Base-by-base conservation (phyloP, 129 eudicot genomes). In the Kitagawia praeruptora region DNA sequence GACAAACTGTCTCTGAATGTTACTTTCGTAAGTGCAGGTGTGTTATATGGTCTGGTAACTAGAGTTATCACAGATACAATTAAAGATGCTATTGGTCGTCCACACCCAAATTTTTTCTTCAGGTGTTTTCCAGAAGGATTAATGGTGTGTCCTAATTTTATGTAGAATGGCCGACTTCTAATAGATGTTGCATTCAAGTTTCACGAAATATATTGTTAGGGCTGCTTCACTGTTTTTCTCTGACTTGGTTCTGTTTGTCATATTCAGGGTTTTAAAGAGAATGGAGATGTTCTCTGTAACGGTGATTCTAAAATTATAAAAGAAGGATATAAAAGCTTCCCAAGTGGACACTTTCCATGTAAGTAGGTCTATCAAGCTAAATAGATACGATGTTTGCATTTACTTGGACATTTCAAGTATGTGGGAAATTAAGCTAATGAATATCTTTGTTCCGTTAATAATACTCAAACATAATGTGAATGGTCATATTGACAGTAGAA, bases 311-410 rank as follows among this genome's bases (percentile, higher is more conserved):
- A 91, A 64, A 86, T 91, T 78, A 91, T 93, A 78, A 93, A 89
- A 89, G 98, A 91, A 91, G 98, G 98, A 75, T 91, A 91, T 80
- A 93, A 93, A 83, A 91, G 97, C 77, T 93, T 93, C 61, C 97
- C 98, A 42, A 93, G 98, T 77, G 98, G 98, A 38, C 91, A 91
- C 82, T 82, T 89, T 53, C 87, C 92, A 61, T 89, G 92, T 89
- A 85, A 82, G 92, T 80, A 82, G 47, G 40, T 69, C 44, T 37
- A 61, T 39, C 73, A 48, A 34, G 27, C 61, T 77, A 28, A 8
- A 64, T 12, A 66, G 67, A 58, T 58, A 23, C 67, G n/a, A 11
- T 23, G 27, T 58, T 58, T 58, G 66, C 31, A n/a, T 23, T 58
- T 58, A n/a, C 3, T 54, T 54, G 27, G 10, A 54, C 3, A 6